phyloP scores from a whole-genome alignment of 2,329 filamentous ascomycete species.

The Scedosporium dehoogii region DNA sequence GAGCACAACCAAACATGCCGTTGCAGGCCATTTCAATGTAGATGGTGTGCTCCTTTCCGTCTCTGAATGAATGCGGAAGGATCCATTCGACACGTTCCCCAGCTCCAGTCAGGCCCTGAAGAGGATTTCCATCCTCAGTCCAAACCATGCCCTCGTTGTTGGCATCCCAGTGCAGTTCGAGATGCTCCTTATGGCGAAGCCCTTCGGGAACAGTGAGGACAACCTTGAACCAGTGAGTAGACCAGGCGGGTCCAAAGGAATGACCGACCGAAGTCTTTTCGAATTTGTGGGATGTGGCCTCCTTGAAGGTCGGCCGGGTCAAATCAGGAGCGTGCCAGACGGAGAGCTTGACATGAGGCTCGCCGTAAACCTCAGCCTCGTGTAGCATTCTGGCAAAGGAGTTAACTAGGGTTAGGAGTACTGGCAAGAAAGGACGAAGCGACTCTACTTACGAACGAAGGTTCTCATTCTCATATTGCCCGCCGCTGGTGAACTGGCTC shows the following conservation, averaged over 20 bases:
- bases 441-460: slow-evolving; percentile 52
- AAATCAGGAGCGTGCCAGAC: slow-evolving; percentile 78
- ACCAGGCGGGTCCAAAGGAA: slow-evolving; percentile 88
- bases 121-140: slow-evolving; percentile 77
- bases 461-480: slow-evolving; percentile 70
- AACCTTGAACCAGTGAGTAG: slow-evolving; percentile 94
- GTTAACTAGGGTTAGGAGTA: background rate
- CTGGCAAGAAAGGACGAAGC: background rate
- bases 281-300: slow-evolving; percentile 69
- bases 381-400: slow-evolving; percentile 52
- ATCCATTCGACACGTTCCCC: slow-evolving; percentile 89
- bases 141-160: slow-evolving; percentile 93
- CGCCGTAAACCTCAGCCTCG: slow-evolving; percentile 56
- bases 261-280: slow-evolving; percentile 63
- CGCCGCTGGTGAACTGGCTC: slow-evolving; percentile 65
- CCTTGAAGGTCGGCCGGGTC: slow-evolving; percentile 73
- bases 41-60: slow-evolving; percentile 78
- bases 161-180: slow-evolving; percentile 96
- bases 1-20: slow-evolving; percentile 91
- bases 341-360: slow-evolving; percentile 70
- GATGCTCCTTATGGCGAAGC: slow-evolving; percentile 62
- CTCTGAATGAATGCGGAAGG: slow-evolving; percentile 68
- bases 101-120: slow-evolving; percentile 85
- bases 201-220: slow-evolving; percentile 65
- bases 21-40: slow-evolving; percentile 99